Base-by-base conservation (phyloP, 148 eudicot genomes). In the Tetragonia tetragonoides region DNA sequence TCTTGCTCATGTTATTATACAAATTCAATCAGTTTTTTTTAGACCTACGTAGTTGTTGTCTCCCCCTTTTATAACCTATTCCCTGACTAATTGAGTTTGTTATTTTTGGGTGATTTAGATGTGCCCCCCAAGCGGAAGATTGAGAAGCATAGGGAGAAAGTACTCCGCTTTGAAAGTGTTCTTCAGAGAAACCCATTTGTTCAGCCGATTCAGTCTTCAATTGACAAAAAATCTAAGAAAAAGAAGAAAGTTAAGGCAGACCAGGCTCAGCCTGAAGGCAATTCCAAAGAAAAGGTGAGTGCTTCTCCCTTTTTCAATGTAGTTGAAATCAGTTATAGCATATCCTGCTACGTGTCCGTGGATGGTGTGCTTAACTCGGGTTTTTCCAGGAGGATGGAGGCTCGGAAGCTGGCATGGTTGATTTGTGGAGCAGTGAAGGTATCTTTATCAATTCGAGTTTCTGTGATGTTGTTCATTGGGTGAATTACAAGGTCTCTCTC, bases 61-160 rank as follows among this genome's bases (percentile, higher is more conserved):
- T 28, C 34, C 34, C 34, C 47, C 6, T 9, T 44, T 5, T 44
- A 44, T 44, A 5, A 44, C 7, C 47, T 44, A 44, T 44, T 44
- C 2, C 7, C 47, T 44, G 47, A 44, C 2, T 44, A 44, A 44
- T 8, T 49, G 53, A 49, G 53, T 1, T 28, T 28, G 53, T 2
- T 34, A 4, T 72, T 77, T 78, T 21, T 28, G 84, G 72, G 60
- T 70, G 49, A 53, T 77, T 10, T 83, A 95, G 97, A 92, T 86
- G 89, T 87, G 77, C 87, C 91, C 66, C 90, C 87, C 62, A 95
- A 87, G 89, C 89, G 96, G 16, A 95, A 92, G 86, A 89, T 95
- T 86, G 98, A 92, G 75, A 95, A 91, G 81, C 83, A 81, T 59
- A 82, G 96, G 68, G 96, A 92, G 78, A 92, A 91, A 80, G 90